These are phyloP conservation scores for Nepenthes gracilis DNA, from an alignment of 148 eudicot species.

Conservation along the genomic window DNA sequence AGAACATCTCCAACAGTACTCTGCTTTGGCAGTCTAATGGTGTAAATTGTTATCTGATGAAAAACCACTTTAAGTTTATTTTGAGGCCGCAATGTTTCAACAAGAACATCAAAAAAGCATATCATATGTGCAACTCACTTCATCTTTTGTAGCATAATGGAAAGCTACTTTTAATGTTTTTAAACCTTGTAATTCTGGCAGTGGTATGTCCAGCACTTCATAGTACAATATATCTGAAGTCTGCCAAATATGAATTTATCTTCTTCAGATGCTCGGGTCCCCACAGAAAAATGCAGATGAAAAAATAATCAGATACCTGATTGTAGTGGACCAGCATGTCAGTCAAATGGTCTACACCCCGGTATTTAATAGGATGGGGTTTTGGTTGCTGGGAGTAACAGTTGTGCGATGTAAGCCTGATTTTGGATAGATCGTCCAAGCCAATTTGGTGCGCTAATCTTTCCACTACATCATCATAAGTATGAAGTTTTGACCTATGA, in stretches of 20 bases:
- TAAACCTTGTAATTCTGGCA: constrained; percentile 77
- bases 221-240: constrained; percentile 84
- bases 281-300: background rate
- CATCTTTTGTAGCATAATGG: constrained; percentile 67
- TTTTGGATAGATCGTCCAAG: constrained; percentile 80
- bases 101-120: too few relatives aligned
- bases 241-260: constrained; percentile 23
- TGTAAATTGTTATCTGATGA: constrained; percentile 11
- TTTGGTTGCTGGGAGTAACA: constrained; percentile 93
- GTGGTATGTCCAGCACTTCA: constrained; percentile 88
- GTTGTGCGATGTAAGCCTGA: constrained; percentile 87
- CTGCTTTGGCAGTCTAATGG: constrained; percentile 56
- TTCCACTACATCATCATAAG: constrained; percentile 84
- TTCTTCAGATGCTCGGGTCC: background rate
- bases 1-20: constrained; percentile 70
- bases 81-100: too few relatives aligned
- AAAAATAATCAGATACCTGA: constrained; percentile 36
- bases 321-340: constrained; percentile 85
- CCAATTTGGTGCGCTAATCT: constrained; percentile 65
- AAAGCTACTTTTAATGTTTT: constrained; percentile 69
- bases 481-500: constrained; percentile 58
- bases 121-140: constrained; percentile 24
- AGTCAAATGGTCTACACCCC: constrained; percentile 49
- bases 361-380: constrained; percentile 64
- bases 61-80: background rate